Percentiles rank a stretch among this genome's conserved stretches.
Evolutionary conservation across 2,329 filamentous ascomycete species (phyloP).

Genomic region (Exophiala lecanii-corni): DNA sequence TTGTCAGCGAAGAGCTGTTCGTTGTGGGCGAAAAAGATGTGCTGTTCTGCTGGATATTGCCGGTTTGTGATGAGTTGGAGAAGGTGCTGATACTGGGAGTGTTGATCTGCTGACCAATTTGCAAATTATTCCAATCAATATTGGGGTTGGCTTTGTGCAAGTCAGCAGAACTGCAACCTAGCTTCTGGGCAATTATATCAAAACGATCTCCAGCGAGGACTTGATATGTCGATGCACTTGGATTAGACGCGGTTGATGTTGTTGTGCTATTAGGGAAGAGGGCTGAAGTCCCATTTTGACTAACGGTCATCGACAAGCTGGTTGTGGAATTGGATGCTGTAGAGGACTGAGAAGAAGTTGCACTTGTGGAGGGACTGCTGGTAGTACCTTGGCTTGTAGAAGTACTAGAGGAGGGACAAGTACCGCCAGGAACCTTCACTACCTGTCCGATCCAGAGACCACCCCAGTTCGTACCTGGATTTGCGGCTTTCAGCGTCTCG

Average conservation of each 20-base stretch:
- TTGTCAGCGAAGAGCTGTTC: background rate
- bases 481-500: constrained; percentile 14
- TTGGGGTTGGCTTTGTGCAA: constrained; percentile 19
- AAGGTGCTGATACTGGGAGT: too few relatives aligned
- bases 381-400: constrained; percentile 4
- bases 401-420: constrained; percentile 13
- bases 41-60: background rate
- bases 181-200: constrained; percentile 14
- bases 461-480: constrained; percentile 22
- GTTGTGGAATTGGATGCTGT: constrained; percentile 1
- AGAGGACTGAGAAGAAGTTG: constrained; percentile 1
- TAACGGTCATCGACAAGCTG: too few relatives aligned
- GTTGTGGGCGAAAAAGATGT: background rate
- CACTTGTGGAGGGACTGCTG: background rate
- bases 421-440: constrained; percentile 18
- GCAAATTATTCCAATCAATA: constrained; percentile 19
- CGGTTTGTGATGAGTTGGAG: too few relatives aligned
- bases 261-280: constrained; percentile 2
- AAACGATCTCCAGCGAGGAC: constrained; percentile 19
- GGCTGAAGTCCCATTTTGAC: too few relatives aligned
- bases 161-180: constrained; percentile 18
- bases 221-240: constrained; percentile 10
- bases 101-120: constrained; percentile 19
- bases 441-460: constrained; percentile 17
- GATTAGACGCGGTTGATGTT: constrained; percentile 5